phyloP scores from a whole-genome alignment of 2,329 filamentous ascomycete genomes.

The Samsoniella hepiali region DNA sequence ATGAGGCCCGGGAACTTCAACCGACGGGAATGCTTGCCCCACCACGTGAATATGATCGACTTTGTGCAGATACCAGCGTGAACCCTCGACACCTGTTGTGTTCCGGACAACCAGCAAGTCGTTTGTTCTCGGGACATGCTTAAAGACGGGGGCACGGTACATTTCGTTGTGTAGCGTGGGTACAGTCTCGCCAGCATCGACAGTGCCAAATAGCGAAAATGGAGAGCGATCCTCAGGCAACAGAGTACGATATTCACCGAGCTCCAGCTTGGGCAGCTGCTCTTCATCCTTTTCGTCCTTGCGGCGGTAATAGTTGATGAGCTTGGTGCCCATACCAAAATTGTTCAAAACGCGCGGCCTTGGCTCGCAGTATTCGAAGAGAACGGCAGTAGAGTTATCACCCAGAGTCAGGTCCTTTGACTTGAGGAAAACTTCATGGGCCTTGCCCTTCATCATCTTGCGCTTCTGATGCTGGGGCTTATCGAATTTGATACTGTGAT shows the following conservation, averaged over 20 bases:
- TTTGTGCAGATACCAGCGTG: conserved; percentile 78
- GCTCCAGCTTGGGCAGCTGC: conserved; percentile 71
- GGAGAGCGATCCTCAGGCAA: conserved; percentile 93
- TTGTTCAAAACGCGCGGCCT: conserved; percentile 89
- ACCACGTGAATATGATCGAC: conserved; percentile 90
- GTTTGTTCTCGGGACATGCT: conserved; percentile 70
- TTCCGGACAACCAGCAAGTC: conserved; percentile 88
- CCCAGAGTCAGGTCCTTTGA: conserved; percentile 81
- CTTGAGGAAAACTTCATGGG: conserved; percentile 72
- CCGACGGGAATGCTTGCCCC: conserved; percentile 87
- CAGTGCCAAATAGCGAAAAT: conserved; percentile 90
- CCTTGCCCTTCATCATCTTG: conserved; percentile 77
- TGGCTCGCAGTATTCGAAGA: conserved; percentile 96
- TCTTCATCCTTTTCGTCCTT: conserved; percentile 70
- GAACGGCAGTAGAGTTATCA: conserved; percentile 82
- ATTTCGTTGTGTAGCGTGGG: conserved; percentile 92
- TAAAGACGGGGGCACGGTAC: conserved; percentile 92
- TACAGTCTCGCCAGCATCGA: conserved; percentile 85
- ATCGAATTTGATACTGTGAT: conserved; percentile 67
- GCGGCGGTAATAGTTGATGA: conserved; percentile 96
- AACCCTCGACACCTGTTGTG: conserved; percentile 73
- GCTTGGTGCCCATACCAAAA: conserved; percentile 93
- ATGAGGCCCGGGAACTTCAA: conserved; percentile 90
- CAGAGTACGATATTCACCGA: conserved; percentile 85
- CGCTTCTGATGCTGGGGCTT: conserved; percentile 72